Base-by-base conservation (phyloP, 1,284 basidiomycete species). In the Ceratobasidium sp. region DNA sequence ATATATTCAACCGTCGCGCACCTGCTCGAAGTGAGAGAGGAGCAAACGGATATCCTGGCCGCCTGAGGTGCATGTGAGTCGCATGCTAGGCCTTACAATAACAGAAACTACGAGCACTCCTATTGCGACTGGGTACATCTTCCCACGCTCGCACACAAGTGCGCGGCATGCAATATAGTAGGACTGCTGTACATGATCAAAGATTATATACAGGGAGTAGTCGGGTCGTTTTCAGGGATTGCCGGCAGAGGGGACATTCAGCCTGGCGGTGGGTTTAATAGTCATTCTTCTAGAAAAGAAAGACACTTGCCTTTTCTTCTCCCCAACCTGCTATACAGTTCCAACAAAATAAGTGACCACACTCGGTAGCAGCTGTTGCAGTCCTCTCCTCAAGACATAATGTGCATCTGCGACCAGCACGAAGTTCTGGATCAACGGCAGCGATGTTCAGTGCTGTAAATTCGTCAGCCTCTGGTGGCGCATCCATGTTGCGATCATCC, bases 301-400 rank as follows among this genome's bases (percentile, higher is more conserved):
- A 55, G 12, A n/a, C 23, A 64, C 84, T 59, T 57, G 85, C 85
- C 90, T 97, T 98, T 84, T 98, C 96, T 82, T 93, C 87, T 10
- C 91, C 90, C 96, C 96, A 94, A 66, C 93, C 91, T 64, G 93
- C 89, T 69, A 98, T 94, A 83, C 96, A 98, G 79, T 88, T 90
- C 96, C 96, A 98, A 83, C 96, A 97, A 85, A 97, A 98, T 62
- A 97, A 84, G 85, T 98, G 96, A 0, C 96, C 96, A 81, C 96
- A 98, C 83, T 97, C 96, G 0, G 96, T 98, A 35, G 94, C 92
- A 81, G 93, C 94, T 73, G 92, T 91, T 82, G 93, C 88, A 38
- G 92, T 91, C 83, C 93, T 86, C 85, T 95, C 91, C 81, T 96
- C 94, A 75, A 97, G 85, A 82, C 96, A 97, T 5, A 97, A 87